These are phyloP conservation scores for Sparassis latifolia DNA, from an alignment of 1,284 basidiomycete genomes.

Conservation along the genomic window DNA sequence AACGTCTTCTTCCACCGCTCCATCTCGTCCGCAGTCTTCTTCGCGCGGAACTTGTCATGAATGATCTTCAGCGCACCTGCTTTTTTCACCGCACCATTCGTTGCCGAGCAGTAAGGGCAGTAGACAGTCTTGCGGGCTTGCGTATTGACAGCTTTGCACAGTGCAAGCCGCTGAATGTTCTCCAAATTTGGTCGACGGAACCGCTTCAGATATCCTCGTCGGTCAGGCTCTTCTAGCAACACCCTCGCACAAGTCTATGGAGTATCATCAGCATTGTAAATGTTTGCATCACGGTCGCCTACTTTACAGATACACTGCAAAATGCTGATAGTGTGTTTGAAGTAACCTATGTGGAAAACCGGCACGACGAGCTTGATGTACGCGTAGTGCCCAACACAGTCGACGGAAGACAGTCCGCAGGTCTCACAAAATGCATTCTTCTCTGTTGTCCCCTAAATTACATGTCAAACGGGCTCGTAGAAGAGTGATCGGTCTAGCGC, in stretches of 20 bases:
- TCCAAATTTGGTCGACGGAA: constrained; percentile 91
- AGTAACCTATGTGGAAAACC: constrained; percentile 98
- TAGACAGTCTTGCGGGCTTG: constrained; percentile 87
- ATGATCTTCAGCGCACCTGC: constrained; percentile 92
- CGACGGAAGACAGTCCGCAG: constrained; percentile 86
- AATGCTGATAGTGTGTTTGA: constrained; percentile 91
- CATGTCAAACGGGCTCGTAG: constrained; percentile 2
- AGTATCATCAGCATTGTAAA: neutral
- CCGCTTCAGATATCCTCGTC: constrained; percentile 78
- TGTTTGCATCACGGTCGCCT: constrained; percentile 11
- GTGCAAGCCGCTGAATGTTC: constrained; percentile 84
- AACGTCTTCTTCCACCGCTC: constrained; percentile 88
- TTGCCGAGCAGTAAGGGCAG: constrained; percentile 90
- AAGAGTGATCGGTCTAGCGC: constrained; percentile 20
- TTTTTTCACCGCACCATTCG: constrained; percentile 97
- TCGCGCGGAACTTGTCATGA: constrained; percentile 95
- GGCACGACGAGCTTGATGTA: constrained; percentile 96
- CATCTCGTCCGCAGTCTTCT: constrained; percentile 89
- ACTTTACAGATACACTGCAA: constrained; percentile 97
- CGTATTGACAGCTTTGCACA: constrained; percentile 87
- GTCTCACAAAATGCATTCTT: constrained; percentile 93
- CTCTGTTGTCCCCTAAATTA: constrained; percentile 83
- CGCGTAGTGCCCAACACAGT: constrained; percentile 97
- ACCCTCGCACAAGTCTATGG: constrained; percentile 88
- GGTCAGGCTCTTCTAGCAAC: constrained; percentile 85